Base-by-base conservation (phyloP, 2,329 filamentous ascomycete species). In the Monosporascus sp. region DNA sequence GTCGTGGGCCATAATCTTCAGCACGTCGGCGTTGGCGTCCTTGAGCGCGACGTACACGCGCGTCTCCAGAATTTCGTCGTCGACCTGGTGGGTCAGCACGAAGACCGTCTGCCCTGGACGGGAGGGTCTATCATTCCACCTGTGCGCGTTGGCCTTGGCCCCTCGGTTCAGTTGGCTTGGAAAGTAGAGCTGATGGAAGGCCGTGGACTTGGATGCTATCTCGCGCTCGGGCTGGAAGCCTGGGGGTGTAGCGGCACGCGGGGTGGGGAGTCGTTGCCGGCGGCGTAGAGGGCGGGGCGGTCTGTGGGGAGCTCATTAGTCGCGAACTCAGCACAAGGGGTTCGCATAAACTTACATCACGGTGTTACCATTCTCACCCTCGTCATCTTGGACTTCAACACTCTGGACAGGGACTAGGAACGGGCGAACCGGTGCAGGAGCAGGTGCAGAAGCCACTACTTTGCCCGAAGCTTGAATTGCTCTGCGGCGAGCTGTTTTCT, bases 121-220 rank as follows among this genome's bases (percentile, higher is more conserved):
- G 5, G 40, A 19, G 5, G 11, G 43, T 11, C 7, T 45, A 5
- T 37, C 48, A 22, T 51, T 48, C 56, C 53, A 55, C 16, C 34
- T 52, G 24, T 38, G 43, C 17, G 38, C 34, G 26, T 50, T 52
- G 47, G 52, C 40, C 51, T 55, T 52, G 11, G 53, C 40, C 3
- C 49, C 38, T 2, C 50, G 45, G 4, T 43, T 22, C 8, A 60
- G 48, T 11, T n/a, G 17, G 20, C 48, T 36, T 8, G 58, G 48
- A 44, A 55, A 58, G n/a, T 58, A 41, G 1, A 60, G 49, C 22
- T 56, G 54, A 49, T 52, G 43, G 3, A 50, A n/a, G 0, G 58
- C 50, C 1, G 56, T 60, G 22, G 6, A 2, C 20, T 40, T 27
- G 19, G 37, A 26, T 5, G 36, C 48, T 5, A 41, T 17, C 20